Conservation (phyloP, 2,329 filamentous ascomycete genomes). For the Alternaria rosae region DNA sequence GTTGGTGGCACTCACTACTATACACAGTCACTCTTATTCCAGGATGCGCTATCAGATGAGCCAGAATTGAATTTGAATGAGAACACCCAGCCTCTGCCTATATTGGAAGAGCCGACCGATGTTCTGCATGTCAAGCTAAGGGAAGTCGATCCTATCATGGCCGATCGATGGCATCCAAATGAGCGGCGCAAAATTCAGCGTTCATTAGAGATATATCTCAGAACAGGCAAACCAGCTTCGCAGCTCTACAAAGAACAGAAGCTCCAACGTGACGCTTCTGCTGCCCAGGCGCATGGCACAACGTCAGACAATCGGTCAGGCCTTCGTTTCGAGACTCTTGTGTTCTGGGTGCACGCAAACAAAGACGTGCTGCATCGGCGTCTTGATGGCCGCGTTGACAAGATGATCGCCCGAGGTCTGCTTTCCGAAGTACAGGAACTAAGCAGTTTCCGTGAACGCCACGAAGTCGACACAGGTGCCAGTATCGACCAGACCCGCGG, state of each 20-base stretch:
- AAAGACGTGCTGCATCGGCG: slow-evolving; percentile 69
- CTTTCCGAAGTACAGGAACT: slow-evolving; percentile 68
- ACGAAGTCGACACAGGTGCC: slow-evolving; percentile 56
- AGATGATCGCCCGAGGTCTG: slow-evolving; percentile 76
- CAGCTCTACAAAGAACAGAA: slow-evolving; percentile 84
- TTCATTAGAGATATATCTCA: slow-evolving; percentile 88
- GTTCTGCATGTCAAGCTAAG: slow-evolving; percentile 74
- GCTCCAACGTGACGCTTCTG: slow-evolving; percentile 42
- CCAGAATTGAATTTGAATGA: slow-evolving; percentile 42
- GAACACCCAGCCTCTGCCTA: slow-evolving; percentile 61
- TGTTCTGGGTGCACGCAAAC: slow-evolving; percentile 89
- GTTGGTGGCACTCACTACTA: slow-evolving; percentile 98
- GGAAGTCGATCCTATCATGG: slow-evolving; percentile 89
- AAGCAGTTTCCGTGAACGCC: slow-evolving; percentile 55
- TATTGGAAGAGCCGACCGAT: slow-evolving; percentile 75
- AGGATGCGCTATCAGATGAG: slow-evolving; percentile 68
- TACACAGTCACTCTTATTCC: slow-evolving; percentile 85
- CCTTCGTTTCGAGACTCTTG: slow-evolving; percentile 66
- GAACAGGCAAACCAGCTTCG: slow-evolving; percentile 81
- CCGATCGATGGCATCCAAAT: slow-evolving; percentile 90
- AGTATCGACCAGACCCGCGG: slow-evolving; percentile 76
- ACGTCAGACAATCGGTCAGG: slow-evolving; percentile 9
- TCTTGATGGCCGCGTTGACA: slow-evolving; percentile 79
- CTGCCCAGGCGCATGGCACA: neutral
- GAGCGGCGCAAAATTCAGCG: slow-evolving; percentile 88